Evolutionary conservation across 495 filamentous ascomycete species (phyloP), one percentile per base, ranked within the genome.

Genomic region (Diplogelasinospora grovesii): DNA sequence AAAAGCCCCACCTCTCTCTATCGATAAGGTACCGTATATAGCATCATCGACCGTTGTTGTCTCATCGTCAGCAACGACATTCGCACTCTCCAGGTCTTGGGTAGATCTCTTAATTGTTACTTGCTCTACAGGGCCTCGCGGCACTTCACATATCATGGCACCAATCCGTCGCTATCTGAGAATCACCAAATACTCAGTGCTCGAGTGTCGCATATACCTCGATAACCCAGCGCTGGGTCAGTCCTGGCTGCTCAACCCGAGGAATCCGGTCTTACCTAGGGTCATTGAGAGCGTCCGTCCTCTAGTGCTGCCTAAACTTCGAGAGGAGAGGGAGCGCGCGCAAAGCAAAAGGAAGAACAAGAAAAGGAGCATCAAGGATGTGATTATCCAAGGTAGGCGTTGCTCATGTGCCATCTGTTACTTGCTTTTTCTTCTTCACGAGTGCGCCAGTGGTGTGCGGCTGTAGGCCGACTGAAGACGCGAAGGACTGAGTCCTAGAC

Each of bases 131-230:
- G 48, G 29, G 36, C 35, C 35, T 29, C 3, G 13, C 15, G 11
- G n/a, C n/a, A n/a, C n/a, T n/a, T n/a, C n/a, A n/a, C n/a, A n/a
- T n/a, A 26, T 7, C 5, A 94, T 92, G 87, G 79, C 86, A 22
- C 87, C 86, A 8, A 82, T 89, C 30, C 81, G 86, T 24, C 77
- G 85, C 48, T 92, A 92, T 50, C 77, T 92, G 39, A 74, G 86
- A 32, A 89, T 92, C 43, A 85, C 81, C 43, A 84, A 88, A 56
- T 84, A 85, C 61, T 93, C 92, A 13, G 88, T 95, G 40, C 75
- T 98, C 32, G 92, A 98, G 73, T 85, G 82, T 35, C 86, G 90
- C 27, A 90, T 98, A 52, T 98, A 95, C 63, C 78, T 95, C 30
- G 92, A 96, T 42, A 86, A 85, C 41, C 92, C 92, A 2, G 77